Percentiles rank a stretch among this genome's conserved stretches.
Conservation (phyloP, 192 early-diverging fungal species). For the Chytriomyces sp. region DNA sequence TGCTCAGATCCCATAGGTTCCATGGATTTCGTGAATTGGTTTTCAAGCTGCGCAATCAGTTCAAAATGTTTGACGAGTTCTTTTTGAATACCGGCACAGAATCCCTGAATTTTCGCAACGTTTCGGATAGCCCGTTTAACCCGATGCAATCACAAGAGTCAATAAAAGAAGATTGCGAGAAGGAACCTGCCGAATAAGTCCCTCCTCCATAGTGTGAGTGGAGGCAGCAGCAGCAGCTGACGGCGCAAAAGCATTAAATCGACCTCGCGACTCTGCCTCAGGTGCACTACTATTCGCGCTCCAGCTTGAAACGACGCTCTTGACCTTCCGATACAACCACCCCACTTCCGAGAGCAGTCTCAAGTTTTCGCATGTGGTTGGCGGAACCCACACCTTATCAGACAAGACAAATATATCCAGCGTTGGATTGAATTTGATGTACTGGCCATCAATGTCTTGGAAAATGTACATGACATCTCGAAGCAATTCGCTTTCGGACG, state of each 20-base stretch:
- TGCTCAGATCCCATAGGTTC: constrained; percentile 28
- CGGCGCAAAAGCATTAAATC: not conserved
- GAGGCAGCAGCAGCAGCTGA: too few species aligned
- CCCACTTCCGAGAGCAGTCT: constrained; percentile 78
- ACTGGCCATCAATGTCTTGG: constrained; percentile 91
- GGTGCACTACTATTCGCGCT: not conserved
- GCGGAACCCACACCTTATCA: constrained; percentile 55
- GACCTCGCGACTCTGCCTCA: not conserved
- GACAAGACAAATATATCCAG: constrained; percentile 61
- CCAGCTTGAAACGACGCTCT: constrained; percentile 57
- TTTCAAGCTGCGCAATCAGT: constrained; percentile 84
- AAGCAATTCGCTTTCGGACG: constrained; percentile 58
- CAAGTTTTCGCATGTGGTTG: constrained; percentile 71
- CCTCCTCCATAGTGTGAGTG: constrained; percentile 44
- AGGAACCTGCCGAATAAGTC: constrained; percentile 52
- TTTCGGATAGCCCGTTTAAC: constrained; percentile 17
- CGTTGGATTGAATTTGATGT: constrained; percentile 67
- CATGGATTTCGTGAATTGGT: constrained; percentile 59
- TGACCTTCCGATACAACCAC: constrained; percentile 71
- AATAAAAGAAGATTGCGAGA: not conserved
- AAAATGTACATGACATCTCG: constrained; percentile 90
- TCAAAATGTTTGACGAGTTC: constrained; percentile 86
- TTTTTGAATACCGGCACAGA: constrained; percentile 77
- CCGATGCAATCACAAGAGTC: not conserved
- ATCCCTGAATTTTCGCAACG: constrained; percentile 65